Evolutionary conservation across 2,329 filamentous ascomycete genomes (phyloP), one percentile per base, ranked within the genome.

Genomic region (Calonectria ilicicola): DNA sequence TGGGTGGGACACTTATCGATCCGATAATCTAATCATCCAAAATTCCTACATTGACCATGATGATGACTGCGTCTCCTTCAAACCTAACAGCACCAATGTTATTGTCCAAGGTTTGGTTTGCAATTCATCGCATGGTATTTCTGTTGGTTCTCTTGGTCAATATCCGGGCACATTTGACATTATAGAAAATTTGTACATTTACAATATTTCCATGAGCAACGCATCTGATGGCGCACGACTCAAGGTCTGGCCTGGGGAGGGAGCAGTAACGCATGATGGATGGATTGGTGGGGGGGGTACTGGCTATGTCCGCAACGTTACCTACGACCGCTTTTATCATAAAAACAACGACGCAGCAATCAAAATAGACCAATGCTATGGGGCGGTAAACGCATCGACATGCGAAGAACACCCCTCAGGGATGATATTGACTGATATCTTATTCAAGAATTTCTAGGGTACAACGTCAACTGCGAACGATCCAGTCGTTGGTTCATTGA

Each of bases 91-190:
- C 76, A 93, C 91, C 51, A 88, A 93, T 75, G 89, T 94, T 19
- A 81, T 94, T 3, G 89, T 94, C 7, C 91, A 94, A 80, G 91
- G 91, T 69, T 83, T 94, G 7, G 83, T 85, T 69, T 94, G 93
- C 83, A 92, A 92, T 78, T 91, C 91, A 44, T 93, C 90, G 2
- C 92, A 94, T 79, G 93, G 93, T 38, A 93, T 94, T 76, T 91
- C 89, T 15, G 91, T 94, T n/a, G 93, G 93, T 15, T 93, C 91
- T 0, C 85, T 94, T 0, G 92, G 92, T 35, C 92, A 94, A 80
- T 94, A 94, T 78, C 74, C 83, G 3, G 87, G 86, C 35, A 87
- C 91, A 73, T 88, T 89, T 32, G 92, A 94, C 76, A 90, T 93
- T 51, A 91, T 94, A 4, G 87, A 93, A 81, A 90, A 94, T 78